Base-by-base conservation (phyloP, 2,329 filamentous ascomycete genomes). In the Rugonectria rugulosa region DNA sequence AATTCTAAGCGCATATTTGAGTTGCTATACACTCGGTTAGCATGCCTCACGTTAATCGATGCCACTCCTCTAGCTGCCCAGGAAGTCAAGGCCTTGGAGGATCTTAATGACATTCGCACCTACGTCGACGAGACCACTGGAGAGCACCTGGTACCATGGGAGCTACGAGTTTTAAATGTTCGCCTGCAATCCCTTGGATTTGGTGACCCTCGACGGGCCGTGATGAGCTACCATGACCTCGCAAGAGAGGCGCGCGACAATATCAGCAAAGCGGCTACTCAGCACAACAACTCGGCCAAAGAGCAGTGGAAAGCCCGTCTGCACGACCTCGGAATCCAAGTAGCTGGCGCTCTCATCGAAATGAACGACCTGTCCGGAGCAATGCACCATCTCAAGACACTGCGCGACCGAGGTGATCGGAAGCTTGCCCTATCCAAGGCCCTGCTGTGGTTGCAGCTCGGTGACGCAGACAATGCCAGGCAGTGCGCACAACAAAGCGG, bases 201-300 rank as follows among this genome's bases (percentile, higher is more conserved):
- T 61, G 88, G 88, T 4, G 95, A 99, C 73, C 85, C 88, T 44
- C 83, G 94, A 5, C 83, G 93, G 58, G 90, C 91, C 4, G 88
- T 99, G 53, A 94, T 95, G 81, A 90, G 90, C 38, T 91, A 96
- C 70, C 96, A 97, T 70, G 92, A 97, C 60, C 81, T 98, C 2
- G 92, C 88, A 0, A 77, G 90, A 8, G 92, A 96, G 72, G 91
- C 91, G 2, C 81, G 92, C 15, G 77, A 79, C 2, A 81, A 83
- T 53, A 77, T 91, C 5, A 74, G 77, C 15, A 78, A 75, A 26
- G 80, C 84, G 0, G 69, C 66, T 5, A 68, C 64, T 10, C 67
- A 62, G 26, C 77, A 79, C 32, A 80, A 83, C 9, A 79, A 82
- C 45, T 79, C 85, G 1, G 84, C 85, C 19, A 77, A 80, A 14